phyloP scores from a whole-genome alignment of 225 moss, liverwort and hornwort species.

The Ulota crispa region DNA sequence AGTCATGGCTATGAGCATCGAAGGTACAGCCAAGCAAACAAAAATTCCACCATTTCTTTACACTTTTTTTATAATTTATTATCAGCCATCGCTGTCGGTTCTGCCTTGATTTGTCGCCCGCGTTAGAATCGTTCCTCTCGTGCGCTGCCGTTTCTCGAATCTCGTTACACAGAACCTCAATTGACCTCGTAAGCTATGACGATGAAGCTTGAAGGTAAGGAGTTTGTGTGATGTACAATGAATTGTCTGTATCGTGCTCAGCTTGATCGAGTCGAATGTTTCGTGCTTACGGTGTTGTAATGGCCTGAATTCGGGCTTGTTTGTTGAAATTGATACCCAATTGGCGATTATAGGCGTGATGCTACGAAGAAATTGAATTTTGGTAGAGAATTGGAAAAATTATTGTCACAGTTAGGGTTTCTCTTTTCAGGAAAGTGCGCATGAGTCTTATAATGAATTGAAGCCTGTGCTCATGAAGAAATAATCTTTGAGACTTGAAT shows the following conservation, averaged over 20 bases:
- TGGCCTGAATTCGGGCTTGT: not conserved
- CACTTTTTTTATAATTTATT: not conserved
- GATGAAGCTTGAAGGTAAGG: conserved; percentile 36
- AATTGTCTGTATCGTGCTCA: not conserved
- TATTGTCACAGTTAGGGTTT: conserved; percentile 10
- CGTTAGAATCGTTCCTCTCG: not conserved
- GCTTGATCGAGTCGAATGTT: not conserved
- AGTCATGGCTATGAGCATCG: conserved; percentile 37
- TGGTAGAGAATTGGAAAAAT: not conserved
- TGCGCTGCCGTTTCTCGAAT: conserved; percentile 12
- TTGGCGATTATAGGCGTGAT: not conserved
- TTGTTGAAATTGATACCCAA: not conserved
- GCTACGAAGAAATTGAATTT: not conserved
- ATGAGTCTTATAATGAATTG: not conserved
- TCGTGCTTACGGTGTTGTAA: not conserved
- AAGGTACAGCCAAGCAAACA: conserved; percentile 22
- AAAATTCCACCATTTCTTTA: not conserved
- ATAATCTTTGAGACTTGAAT: not conserved
- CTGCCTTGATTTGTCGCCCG: conserved; percentile 13
- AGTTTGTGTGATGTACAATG: too few relatives aligned
- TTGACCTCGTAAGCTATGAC: conserved; percentile 31
- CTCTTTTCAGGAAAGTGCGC: not conserved
- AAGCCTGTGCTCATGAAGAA: not conserved
- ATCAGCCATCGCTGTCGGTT: conserved; percentile 2
- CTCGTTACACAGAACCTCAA: not conserved